These are phyloP conservation scores for Delitschia confertaspora DNA, from an alignment of 495 filamentous ascomycete species.

Conservation along the genomic window DNA sequence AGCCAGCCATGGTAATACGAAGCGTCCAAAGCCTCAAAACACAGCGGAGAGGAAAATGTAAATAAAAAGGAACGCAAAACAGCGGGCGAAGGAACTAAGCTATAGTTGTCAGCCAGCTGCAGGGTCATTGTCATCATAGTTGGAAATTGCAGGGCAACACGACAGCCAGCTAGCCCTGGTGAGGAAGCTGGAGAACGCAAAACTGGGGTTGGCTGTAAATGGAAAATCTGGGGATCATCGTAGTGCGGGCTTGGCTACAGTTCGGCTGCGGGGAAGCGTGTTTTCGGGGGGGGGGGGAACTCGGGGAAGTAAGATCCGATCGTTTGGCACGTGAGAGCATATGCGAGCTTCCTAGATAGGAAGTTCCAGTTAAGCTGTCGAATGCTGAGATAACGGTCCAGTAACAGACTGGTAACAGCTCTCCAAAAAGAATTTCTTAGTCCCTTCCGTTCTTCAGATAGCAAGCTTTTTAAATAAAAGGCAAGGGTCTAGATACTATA, in stretches of 20 bases:
- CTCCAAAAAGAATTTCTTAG: constrained; percentile 15
- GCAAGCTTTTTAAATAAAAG: too few species aligned
- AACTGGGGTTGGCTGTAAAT: too few species aligned
- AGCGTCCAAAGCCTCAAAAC: background rate
- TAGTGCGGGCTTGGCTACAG: constrained; percentile 1
- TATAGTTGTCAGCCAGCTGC: too few species aligned
- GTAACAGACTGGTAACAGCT: constrained; percentile 6
- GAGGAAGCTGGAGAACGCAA: constrained; percentile 5
- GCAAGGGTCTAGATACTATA: too few species aligned
- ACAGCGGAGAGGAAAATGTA: background rate
- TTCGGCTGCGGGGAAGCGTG: background rate
- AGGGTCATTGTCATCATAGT: background rate
- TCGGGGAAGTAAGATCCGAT: background rate
- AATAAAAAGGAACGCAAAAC: background rate
- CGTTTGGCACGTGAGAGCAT: background rate
- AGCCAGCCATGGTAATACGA: background rate
- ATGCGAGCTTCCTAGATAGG: background rate
- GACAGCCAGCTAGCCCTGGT: background rate
- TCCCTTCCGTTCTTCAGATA: too few species aligned
- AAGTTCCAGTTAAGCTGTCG: background rate
- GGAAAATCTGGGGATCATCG: constrained; percentile 2
- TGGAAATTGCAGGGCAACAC: background rate
- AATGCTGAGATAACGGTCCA: constrained; percentile 14
- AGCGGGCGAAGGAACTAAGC: constrained; percentile 2
- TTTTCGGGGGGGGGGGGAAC: background rate